Evolutionary conservation across 108 stramenopile genomes (phyloP), one percentile per base, ranked within the genome.

Genomic region (Seminavis robusta): DNA sequence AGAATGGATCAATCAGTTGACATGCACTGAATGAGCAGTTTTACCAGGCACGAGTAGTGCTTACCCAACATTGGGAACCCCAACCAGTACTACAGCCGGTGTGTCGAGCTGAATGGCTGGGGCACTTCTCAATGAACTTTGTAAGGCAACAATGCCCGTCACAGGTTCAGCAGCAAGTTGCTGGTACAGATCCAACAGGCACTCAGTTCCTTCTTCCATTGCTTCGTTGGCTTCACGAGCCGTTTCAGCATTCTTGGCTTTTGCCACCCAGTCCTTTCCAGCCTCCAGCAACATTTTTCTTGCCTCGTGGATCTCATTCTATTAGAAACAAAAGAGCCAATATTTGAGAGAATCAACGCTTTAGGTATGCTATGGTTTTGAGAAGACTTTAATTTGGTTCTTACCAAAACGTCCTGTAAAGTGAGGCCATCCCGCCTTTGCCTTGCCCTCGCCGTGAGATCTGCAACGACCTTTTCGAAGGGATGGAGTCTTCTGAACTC

Each of bases 31-130:
- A n/a, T n/a, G n/a, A n/a, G n/a, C n/a, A n/a, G n/a, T n/a, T n/a
- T n/a, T n/a, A n/a, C n/a, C n/a, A n/a, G n/a, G n/a, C n/a, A n/a
- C n/a, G n/a, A n/a, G n/a, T n/a, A n/a, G n/a, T n/a, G n/a, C n/a
- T n/a, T n/a, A n/a, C n/a, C 97, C 97, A 4, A 97, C 97, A 82
- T 98, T 98, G 3, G 97, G 97, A 23, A 94, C 95, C 16, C 97
- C 97, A 0, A 98, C 94, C 52, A 98, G 68, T 0, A 96, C 95
- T 10, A 96, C 90, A 2, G 95, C 94, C 19, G 97, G 97, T 21
- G 90, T 74, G 55, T 86, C 83, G 44, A 98, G 56, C 44, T 80
- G 66, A 21, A 97, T 88, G 16, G 88, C 80, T 6, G 97, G 97
- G n/a, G 92, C 73, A 55, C 77, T 75, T n/a, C 94, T 59, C 19